Evolutionary conservation across 169 alveolate species (phyloP).

Genomic region (Cryptosporidium muris): DNA sequence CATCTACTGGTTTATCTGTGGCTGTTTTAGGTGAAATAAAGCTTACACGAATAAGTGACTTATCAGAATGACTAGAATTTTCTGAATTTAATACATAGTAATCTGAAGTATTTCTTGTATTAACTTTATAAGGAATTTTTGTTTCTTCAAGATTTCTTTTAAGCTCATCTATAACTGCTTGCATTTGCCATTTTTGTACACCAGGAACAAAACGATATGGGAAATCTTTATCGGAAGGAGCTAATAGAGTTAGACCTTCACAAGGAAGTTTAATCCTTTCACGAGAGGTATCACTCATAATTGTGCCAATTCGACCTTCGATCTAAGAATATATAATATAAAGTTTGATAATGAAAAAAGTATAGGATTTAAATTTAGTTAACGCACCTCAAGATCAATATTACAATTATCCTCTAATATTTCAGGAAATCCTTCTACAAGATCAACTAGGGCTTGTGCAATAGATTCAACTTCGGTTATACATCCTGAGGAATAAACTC

Average conservation of each 20-base stretch:
- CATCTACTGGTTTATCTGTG: conserved; percentile 52
- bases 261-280: conserved; percentile 29
- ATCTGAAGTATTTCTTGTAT: conserved; percentile 42
- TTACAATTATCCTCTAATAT: conserved; percentile 21
- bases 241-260: conserved; percentile 40
- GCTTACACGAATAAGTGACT: conserved; percentile 31
- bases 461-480: conserved; percentile 55
- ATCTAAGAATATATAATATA: conserved; percentile 3
- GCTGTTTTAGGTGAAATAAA: conserved; percentile 42
- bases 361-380: not conserved
- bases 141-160: conserved; percentile 53
- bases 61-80: conserved; percentile 10
- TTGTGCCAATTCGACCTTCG: conserved; percentile 63
- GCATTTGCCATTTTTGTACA: conserved; percentile 67
- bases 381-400: conserved; percentile 41
- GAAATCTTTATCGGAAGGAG: conserved; percentile 61
- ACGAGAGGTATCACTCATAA: conserved; percentile 31
- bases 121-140: conserved; percentile 28
- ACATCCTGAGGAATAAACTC: conserved; percentile 64
- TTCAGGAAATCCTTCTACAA: conserved; percentile 63
- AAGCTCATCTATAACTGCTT: conserved; percentile 30
- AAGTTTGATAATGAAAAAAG: not conserved
- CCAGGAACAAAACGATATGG: conserved; percentile 56
- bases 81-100: conserved; percentile 32
- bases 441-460: conserved; percentile 64